A percentile compares a stretch with the other conserved stretches of the same genome.
Evolutionary conservation across 2,329 filamentous ascomycete genomes (phyloP).

Genomic region (Aspergillus bombycis): DNA sequence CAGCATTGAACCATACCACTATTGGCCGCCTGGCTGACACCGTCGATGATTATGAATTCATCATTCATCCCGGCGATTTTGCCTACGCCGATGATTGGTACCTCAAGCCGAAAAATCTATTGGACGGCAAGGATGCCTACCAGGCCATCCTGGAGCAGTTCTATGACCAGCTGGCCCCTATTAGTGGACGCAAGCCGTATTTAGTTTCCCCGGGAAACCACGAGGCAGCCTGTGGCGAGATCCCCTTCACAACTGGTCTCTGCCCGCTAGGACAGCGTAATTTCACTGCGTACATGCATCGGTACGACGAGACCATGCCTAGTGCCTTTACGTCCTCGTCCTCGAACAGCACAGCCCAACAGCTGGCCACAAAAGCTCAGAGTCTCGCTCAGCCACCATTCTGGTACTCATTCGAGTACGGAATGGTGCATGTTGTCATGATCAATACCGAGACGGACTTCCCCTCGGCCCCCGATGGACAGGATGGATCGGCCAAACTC

Average conservation of each 20-base stretch:
- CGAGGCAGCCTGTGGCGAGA: slow-evolving; percentile 55
- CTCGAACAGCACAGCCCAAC: slow-evolving; percentile 42
- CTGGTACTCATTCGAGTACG: slow-evolving; percentile 65
- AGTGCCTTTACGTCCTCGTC: slow-evolving; percentile 56
- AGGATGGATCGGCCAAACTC: slow-evolving; percentile 46
- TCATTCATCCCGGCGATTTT: slow-evolving; percentile 50
- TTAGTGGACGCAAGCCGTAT: slow-evolving; percentile 59
- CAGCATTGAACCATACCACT: slow-evolving; percentile 62
- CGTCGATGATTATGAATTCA: slow-evolving; percentile 58
- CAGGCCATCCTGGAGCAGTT: slow-evolving; percentile 61
- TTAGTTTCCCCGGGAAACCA: slow-evolving; percentile 63
- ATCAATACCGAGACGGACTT: slow-evolving; percentile 64
- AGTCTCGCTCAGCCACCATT: slow-evolving; percentile 56
- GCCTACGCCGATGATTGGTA: slow-evolving; percentile 64
- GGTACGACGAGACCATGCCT: slow-evolving; percentile 59
- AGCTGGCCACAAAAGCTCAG: slow-evolving; percentile 51
- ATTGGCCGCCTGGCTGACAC: slow-evolving; percentile 57
- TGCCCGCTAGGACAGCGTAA: slow-evolving; percentile 57
- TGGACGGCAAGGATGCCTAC: slow-evolving; percentile 56
- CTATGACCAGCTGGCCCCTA: slow-evolving; percentile 58
- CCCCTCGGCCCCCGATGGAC: slow-evolving; percentile 51
- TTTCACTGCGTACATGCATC: slow-evolving; percentile 63
- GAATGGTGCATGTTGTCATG: slow-evolving; percentile 59
- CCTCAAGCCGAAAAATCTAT: slow-evolving; percentile 49
- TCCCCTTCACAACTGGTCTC: slow-evolving; percentile 26